Base-by-base conservation (phyloP, 176 grass and related monocot genomes). In the Chloris gayana region DNA sequence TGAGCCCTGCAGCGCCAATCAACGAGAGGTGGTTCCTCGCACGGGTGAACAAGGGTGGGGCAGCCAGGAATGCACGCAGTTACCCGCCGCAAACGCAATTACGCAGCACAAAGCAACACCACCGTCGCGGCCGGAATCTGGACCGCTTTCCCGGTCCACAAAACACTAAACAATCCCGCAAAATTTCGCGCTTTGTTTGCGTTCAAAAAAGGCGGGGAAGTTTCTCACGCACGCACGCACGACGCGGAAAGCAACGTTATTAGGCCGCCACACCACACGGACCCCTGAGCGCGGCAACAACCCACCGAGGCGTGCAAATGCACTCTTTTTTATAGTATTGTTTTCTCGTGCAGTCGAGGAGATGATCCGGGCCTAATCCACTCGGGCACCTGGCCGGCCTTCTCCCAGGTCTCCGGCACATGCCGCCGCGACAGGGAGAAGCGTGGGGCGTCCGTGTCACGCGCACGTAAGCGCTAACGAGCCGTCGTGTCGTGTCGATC, bases 21-120 rank as follows among this genome's bases (percentile, higher is more conserved):
- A 12, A 15, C 8, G 3, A 14, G 64, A 80, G 49, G 31, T 69
- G 14, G 77, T 71, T n/a, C 6, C 34, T 46, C 35, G 66, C 66
- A 81, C 50, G 66, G 78, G 64, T 39, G 65, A 57, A 42, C 63
- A 58, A 67, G 22, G 5, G 10, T 14, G n/a, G 37, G 7, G 51
- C 49, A 5, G 1, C 9, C 24, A n/a, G 2, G 35, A 4, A 37
- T 37, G 51, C 47, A 32, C 1, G 53, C 24, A 64, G 59, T 83
- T 64, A 15, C 81, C 71, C 15, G 71, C 71, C 81, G 81, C 71
- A 44, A 31, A 83, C 41, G 79, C 79, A 81, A 79, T 15, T 19
- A 79, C 24, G 30, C 62, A 47, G 4, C 2, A 14, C 59, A 47
- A 51, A 46, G 9, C 3, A 4, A 38, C 31, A 17, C 34, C 32